A percentile compares a stretch with the other conserved stretches of the same genome.
These are phyloP conservation scores for Bjerkandera adusta DNA, from an alignment of 1,284 basidiomycete genomes.

Conservation along the genomic window DNA sequence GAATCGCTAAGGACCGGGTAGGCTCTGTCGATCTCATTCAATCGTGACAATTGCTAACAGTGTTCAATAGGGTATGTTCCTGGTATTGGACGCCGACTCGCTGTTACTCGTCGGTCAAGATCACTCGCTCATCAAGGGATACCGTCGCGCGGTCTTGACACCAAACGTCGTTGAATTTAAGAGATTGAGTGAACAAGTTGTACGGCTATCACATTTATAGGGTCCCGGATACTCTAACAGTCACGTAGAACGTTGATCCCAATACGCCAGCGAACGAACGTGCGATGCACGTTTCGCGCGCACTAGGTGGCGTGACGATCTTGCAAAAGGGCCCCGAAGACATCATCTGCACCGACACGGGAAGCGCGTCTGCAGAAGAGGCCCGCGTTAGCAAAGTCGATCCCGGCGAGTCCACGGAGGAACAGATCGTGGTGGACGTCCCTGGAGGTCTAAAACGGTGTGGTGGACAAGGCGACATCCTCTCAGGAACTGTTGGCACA, in stretches of 20 bases:
- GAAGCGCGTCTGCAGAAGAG: slow-evolving; percentile 40
- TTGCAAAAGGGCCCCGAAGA: slow-evolving; percentile 88
- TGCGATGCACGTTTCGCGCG: slow-evolving; percentile 64
- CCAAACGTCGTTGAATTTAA: slow-evolving; percentile 96
- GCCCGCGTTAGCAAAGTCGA: slow-evolving; percentile 26
- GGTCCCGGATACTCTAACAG: no score
- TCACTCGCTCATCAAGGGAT: slow-evolving; percentile 74
- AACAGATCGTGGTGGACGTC: slow-evolving; percentile 63
- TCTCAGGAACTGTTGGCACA: slow-evolving; percentile 85
- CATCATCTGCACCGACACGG: slow-evolving; percentile 66
- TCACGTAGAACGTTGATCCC: slow-evolving; percentile 48
- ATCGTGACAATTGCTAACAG: slow-evolving; percentile 20
- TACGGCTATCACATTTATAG: slow-evolving; percentile 27
- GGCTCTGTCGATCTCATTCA: slow-evolving; percentile 37
- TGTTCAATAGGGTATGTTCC: slow-evolving; percentile 83
- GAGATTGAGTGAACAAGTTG: slow-evolving; percentile 75
- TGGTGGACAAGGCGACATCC: slow-evolving; percentile 94
- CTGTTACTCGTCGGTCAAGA: slow-evolving; percentile 80
- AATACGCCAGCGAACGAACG: slow-evolving; percentile 44
- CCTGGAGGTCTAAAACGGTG: slow-evolving; percentile 89
- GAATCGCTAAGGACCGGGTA: slow-evolving; percentile 36
- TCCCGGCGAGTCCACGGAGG: slow-evolving; percentile 31
- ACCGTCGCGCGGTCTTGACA: slow-evolving; percentile 81
- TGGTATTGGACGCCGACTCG: slow-evolving; percentile 94
- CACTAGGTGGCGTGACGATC: slow-evolving; percentile 85